Base-by-base conservation (phyloP, 768 basidiomycete genomes). In the Phylloporus sp. region DNA sequence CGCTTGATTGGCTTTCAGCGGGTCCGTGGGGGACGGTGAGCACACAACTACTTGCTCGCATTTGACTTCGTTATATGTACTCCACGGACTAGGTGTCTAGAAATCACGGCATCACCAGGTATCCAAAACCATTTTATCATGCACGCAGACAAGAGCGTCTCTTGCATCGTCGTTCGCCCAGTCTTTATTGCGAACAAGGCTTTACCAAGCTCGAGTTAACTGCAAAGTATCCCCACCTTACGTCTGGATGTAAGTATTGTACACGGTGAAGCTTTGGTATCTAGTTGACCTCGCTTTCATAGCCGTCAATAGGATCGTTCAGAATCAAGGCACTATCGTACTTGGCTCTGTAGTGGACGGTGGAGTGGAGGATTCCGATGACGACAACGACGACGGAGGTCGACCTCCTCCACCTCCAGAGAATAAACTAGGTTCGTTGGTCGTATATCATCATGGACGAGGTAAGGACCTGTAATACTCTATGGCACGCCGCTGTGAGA, bases 251-350 rank as follows among this genome's bases (percentile, higher is more conserved):
- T 67, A 65, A 53, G 52, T 54, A 8, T 28, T 41, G 9, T 23
- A 28, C 17, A 28, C 10, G n/a, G 5, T 28, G 35, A 27, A 37
- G 24, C 43, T 50, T 18, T 22, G 17, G 24, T 23, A 9, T 11
- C 40, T 20, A 39, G 20, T 39, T 52, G 35, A 55, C 44, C 9
- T 39, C 10, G 13, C 24, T 45, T 34, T 38, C 59, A 31, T 34
- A 80, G 82, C 72, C 26, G 71, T 83, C 47, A 78, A 74, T 50
- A 72, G 66, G 31, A 71, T 84, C 20, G 63, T 74, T 14, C 82
- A 84, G 49, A 61, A 56, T 9, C 61, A 67, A 9, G 66, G 60
- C 1, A 68, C 59, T 26, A 66, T 77, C 4, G 70, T 72, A 15
- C 68, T 78, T 26, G 70, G 72, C 20, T 75, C 77, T 42, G 70